Evolutionary conservation across 2,329 filamentous ascomycete species (phyloP), one percentile per base, ranked within the genome.

Genomic region (Neurospora crassa): DNA sequence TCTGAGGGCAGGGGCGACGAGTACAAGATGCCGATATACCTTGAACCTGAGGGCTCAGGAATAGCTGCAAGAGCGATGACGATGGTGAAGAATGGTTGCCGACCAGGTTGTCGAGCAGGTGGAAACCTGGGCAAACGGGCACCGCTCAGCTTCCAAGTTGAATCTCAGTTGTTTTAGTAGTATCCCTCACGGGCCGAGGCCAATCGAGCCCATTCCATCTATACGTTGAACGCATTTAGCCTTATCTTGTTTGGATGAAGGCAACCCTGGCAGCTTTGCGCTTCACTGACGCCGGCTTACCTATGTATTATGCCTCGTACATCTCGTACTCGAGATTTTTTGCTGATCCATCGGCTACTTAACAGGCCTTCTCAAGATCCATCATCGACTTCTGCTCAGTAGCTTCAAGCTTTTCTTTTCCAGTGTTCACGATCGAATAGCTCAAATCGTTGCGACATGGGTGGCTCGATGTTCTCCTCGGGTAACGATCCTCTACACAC

Each of bases 381-480:
- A 63, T 18, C 8, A 1, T n/a, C 16, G 11, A 37, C 53, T 63
- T 29, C 20, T 37, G 16, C 53, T 34, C 29, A 63, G 7, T 7
- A 8, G 16, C 14, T 63, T 37, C 29, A 18, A 37, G 14, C 3
- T 63, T n/a, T 63, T 29, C 16, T 29, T 29, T 29, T 16, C 34
- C 53, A n/a, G 24, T 34, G n/a, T 63, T 34, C 16, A 14, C 53
- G 3, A 63, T 18, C 53, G 24, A 63, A 34, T 16, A 63, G 53
- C 29, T 63, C 18, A 37, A 11, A 16, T 37, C 16, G 14, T 63
- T 29, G 24, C 29, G 76, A 6, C 69, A 93, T 93, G 91, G 91
- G 91, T 24, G 92, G 92, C 20, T 81, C 81, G 1, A 87, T 85
- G 0, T 93, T 92, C 73, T 73, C 82, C 1, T 81, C 78, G 29